Percentiles rank a stretch among this genome's conserved stretches.
Conservation (phyloP, 768 basidiomycete species). For the Tulasnella sp. region DNA sequence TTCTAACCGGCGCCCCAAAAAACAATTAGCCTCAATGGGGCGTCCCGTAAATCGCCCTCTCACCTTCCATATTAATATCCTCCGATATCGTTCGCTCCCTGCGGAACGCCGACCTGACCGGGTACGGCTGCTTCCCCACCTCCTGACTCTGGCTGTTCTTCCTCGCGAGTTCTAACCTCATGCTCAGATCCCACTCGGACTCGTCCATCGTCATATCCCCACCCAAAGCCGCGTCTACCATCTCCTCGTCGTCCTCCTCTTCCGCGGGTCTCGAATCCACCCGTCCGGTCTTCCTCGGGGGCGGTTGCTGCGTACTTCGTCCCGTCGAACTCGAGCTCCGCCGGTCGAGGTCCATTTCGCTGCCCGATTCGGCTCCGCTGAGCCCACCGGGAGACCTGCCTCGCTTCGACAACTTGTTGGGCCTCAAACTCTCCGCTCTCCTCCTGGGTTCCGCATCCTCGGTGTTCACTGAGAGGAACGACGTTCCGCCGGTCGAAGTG, state of each 20-base stretch:
- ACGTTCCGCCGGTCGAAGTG: slow-evolving; percentile 53
- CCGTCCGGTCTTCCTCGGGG: neutral
- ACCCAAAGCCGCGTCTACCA: neutral
- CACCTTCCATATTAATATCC: slow-evolving; percentile 6
- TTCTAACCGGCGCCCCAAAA: neutral
- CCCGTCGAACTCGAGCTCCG: neutral
- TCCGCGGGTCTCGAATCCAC: neutral
- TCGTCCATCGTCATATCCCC: slow-evolving; percentile 34
- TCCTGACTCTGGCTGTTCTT: slow-evolving; percentile 69
- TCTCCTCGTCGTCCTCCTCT: neutral
- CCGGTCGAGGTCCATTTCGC: slow-evolving; percentile 1
- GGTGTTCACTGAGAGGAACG: slow-evolving; percentile 30
- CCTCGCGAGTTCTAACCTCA: slow-evolving; percentile 70
- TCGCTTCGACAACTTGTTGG: slow-evolving; percentile 28
- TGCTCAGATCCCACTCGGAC: slow-evolving; percentile 65
- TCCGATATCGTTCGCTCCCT: neutral
- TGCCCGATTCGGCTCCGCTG: slow-evolving; percentile 10
- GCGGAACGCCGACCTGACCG: neutral
- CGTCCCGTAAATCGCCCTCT: neutral
- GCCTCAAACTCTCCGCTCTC: slow-evolving; percentile 20
- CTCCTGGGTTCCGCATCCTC: slow-evolving; percentile 33
- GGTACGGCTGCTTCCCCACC: neutral
- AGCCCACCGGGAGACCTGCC: slow-evolving; percentile 26
- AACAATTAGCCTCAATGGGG: neutral
- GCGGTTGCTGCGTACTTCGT: neutral